phyloP scores from a whole-genome alignment of 2,329 filamentous ascomycete genomes.

The Emericellopsis atlantica region DNA sequence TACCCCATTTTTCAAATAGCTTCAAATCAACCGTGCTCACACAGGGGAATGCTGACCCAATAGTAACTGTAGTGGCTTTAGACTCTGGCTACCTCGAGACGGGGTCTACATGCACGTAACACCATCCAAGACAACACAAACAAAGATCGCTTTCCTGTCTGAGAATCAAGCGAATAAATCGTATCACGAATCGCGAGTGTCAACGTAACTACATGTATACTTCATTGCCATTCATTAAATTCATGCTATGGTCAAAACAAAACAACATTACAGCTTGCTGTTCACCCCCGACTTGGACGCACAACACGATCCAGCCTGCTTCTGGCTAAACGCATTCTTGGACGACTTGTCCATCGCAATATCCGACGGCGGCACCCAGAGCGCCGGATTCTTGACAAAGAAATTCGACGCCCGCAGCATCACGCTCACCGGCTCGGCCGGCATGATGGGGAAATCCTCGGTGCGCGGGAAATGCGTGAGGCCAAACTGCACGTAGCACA shows the following conservation, averaged over 20 bases:
- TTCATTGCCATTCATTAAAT: too few relatives aligned
- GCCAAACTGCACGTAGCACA: slow-evolving; percentile 40
- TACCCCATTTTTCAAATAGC: too few relatives aligned
- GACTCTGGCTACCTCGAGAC: too few relatives aligned
- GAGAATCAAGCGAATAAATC: too few relatives aligned
- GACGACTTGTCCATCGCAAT: slow-evolving; percentile 6
- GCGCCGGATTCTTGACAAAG: slow-evolving; percentile 35
- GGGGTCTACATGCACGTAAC: too few relatives aligned
- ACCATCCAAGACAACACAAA: too few relatives aligned
- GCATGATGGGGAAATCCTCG: slow-evolving; percentile 49
- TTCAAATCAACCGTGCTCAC: too few relatives aligned
- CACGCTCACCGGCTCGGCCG: slow-evolving; percentile 38
- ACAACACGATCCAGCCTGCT: slow-evolving; percentile 1
- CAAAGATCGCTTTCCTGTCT: too few relatives aligned
- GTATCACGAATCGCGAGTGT: too few relatives aligned
- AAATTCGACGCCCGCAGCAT: slow-evolving; percentile 36
- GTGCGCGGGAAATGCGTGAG: slow-evolving; percentile 42
- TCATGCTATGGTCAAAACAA: neutral
- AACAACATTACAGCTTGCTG: neutral
- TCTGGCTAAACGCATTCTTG: slow-evolving; percentile 3
- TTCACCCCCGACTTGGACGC: neutral
- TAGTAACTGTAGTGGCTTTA: too few relatives aligned
- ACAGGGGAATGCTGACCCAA: too few relatives aligned
- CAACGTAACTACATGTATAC: too few relatives aligned
- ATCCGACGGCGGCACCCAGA: slow-evolving; percentile 13